phyloP scores from a whole-genome alignment of 495 filamentous ascomycete genomes.

The Pyrenopolyporus hunteri region DNA sequence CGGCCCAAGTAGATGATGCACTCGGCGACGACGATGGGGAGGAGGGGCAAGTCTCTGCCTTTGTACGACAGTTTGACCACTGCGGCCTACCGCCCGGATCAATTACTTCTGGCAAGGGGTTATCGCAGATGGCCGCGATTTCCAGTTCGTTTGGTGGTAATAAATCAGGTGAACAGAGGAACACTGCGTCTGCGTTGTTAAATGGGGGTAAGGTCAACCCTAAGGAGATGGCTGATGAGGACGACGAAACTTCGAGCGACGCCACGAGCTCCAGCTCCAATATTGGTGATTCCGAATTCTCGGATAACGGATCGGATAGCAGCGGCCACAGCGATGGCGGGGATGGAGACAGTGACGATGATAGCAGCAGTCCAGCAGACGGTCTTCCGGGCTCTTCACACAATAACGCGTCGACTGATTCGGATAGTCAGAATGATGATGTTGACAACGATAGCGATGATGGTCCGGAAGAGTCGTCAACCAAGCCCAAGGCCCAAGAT shows the following conservation, averaged over 20 bases:
- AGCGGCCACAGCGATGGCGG: slow-evolving; percentile 26
- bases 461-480: slow-evolving; percentile 37
- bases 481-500: slow-evolving; percentile 38
- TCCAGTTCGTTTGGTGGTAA: slow-evolving; percentile 31
- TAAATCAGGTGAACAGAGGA: slow-evolving; percentile 38
- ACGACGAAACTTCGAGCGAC: slow-evolving; percentile 35
- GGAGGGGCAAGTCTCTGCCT: slow-evolving; percentile 39
- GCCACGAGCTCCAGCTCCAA: slow-evolving; percentile 26
- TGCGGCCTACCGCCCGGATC: slow-evolving; percentile 59
- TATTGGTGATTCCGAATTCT: slow-evolving; percentile 24
- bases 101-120: slow-evolving; percentile 50
- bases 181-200: slow-evolving; percentile 36
- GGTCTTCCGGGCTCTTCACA: background rate
- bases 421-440: slow-evolving; percentile 19
- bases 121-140: slow-evolving; percentile 46
- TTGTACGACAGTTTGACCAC: slow-evolving; percentile 52
- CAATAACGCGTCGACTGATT: slow-evolving; percentile 10
- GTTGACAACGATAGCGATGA: slow-evolving; percentile 29
- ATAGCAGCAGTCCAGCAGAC: background rate
- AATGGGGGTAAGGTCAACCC: slow-evolving; percentile 39
- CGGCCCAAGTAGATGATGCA: slow-evolving; percentile 6
- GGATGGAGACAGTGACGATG: slow-evolving; percentile 13
- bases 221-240: slow-evolving; percentile 45
- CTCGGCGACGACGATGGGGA: slow-evolving; percentile 39
- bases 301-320: slow-evolving; percentile 22